Evolutionary conservation across 1,284 basidiomycete genomes (phyloP).

Genomic region (Ustanciosporium gigantosporum): DNA sequence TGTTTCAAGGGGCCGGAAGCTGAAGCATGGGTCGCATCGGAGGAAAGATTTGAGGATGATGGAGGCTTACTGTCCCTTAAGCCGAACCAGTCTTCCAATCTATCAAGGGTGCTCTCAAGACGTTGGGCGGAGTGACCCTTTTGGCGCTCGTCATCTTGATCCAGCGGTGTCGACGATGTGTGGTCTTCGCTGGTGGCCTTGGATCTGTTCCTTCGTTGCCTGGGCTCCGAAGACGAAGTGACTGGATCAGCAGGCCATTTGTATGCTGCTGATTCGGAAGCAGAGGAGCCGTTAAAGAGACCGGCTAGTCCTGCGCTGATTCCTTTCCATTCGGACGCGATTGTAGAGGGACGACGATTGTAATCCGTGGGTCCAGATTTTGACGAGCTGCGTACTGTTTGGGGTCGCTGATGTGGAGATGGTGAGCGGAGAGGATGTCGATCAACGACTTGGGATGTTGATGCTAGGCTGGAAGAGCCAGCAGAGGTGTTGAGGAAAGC

Average conservation of each 20-base stretch:
- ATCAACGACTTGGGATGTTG: neutral
- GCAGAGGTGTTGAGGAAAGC: conserved; percentile 1
- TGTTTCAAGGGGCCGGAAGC: too few species aligned
- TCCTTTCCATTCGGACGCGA: conserved; percentile 35
- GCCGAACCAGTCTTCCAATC: conserved; percentile 52
- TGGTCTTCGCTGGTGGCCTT: neutral
- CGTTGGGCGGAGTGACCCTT: conserved; percentile 13
- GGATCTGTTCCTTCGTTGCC: neutral
- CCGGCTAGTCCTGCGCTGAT: conserved; percentile 32
- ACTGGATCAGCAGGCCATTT: conserved; percentile 34
- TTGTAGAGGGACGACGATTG: conserved; percentile 14
- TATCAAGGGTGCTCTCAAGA: conserved; percentile 42
- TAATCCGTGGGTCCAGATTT: conserved; percentile 1
- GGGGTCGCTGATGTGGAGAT: conserved; percentile 7
- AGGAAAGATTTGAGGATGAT: neutral
- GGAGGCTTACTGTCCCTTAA: conserved; percentile 12
- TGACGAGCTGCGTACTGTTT: neutral
- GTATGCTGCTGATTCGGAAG: conserved; percentile 5
- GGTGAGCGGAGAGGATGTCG: conserved; percentile 36
- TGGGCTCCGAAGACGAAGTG: neutral
- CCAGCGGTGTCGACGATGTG: neutral
- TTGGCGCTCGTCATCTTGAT: conserved; percentile 3
- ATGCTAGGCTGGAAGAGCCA: neutral
- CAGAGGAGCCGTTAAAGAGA: conserved; percentile 14
- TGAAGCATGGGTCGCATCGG: neutral